Evolutionary conservation across 164 flowering plant genomes (phyloP), one percentile per base, ranked within the genome.

Genomic region (Berberis thunbergii): DNA sequence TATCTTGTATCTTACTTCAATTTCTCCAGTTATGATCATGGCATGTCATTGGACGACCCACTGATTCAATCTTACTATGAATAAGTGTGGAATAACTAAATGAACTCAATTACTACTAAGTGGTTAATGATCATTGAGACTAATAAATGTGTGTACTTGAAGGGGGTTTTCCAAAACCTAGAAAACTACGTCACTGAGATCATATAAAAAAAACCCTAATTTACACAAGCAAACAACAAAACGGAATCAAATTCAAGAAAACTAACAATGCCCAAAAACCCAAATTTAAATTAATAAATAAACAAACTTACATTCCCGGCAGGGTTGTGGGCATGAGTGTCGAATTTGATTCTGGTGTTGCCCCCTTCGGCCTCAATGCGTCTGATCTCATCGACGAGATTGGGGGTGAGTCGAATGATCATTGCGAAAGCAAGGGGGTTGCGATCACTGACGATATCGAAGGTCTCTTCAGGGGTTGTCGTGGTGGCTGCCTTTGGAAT

Each of bases 371-470:
- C 79, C 78, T 94, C 96, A 45, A 80, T 81, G 48, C 87, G 81
- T 75, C 66, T 89, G 85, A 94, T 89, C 88, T 91, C 97, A 8
- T 94, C 96, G 41, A 91, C 86, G 39, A 94, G 76, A 70, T 87
- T 89, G 7, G 99, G 97, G 6, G 87, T 70, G 41, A 94, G 77
- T 57, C 88, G 78, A 10, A 94, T 85, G 6, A 89, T 83, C 89
- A 88, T 82, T 4, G 83, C 90, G 67, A 83, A 87, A 3, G 85
- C 81, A 54, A 78, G 77, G 1, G 90, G 85, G 50, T 76, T 76
- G 3, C 41, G 11, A 1, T 83, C 83, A 8, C 84, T 60, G 2
- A 84, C 87, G 12, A 94, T 79, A 46, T 88, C 80, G 75, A 84
- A 88, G 6, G 70, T 75, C 80, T 90, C 98, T 63, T 94, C 89